Percentiles rank a stretch among this genome's conserved stretches.
Evolutionary conservation across 2,329 filamentous ascomycete genomes (phyloP).

Genomic region (Neocucurbitaria cava): DNA sequence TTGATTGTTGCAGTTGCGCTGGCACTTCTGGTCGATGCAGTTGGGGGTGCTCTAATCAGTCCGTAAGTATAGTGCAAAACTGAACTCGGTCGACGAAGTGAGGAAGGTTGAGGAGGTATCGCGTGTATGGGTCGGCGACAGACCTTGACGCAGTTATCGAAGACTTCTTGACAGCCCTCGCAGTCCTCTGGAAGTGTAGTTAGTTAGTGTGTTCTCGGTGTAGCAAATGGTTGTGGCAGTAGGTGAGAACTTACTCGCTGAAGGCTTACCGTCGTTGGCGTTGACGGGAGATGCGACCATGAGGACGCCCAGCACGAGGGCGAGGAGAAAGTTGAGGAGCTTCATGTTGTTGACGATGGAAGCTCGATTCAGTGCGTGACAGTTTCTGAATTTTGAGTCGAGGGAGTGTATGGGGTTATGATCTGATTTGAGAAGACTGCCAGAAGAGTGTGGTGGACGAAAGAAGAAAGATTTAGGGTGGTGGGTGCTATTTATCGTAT

Average conservation of each 20-base stretch:
- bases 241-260: neutral
- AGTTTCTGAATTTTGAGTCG: constrained; percentile 62
- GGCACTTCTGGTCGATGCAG: neutral
- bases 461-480: neutral
- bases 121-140: neutral
- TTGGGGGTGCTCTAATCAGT: neutral
- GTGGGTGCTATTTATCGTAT: neutral
- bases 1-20: neutral
- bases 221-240: no score
- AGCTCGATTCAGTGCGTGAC: constrained; percentile 53
- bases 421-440: neutral
- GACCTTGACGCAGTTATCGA: neutral
- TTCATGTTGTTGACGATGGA: neutral
- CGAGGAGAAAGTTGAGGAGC: neutral
- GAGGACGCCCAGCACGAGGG: neutral
- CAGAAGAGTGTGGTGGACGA: neutral
- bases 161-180: neutral
- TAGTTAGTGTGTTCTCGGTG: no score
- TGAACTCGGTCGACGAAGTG: neutral
- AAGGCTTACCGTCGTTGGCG: constrained; percentile 2
- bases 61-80: neutral
- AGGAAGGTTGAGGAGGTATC: neutral
- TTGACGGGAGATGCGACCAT: constrained; percentile 12
- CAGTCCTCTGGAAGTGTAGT: neutral
- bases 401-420: neutral